Conservation (phyloP, 2,329 filamentous ascomycete species). For the Exophiala bonariae region DNA sequence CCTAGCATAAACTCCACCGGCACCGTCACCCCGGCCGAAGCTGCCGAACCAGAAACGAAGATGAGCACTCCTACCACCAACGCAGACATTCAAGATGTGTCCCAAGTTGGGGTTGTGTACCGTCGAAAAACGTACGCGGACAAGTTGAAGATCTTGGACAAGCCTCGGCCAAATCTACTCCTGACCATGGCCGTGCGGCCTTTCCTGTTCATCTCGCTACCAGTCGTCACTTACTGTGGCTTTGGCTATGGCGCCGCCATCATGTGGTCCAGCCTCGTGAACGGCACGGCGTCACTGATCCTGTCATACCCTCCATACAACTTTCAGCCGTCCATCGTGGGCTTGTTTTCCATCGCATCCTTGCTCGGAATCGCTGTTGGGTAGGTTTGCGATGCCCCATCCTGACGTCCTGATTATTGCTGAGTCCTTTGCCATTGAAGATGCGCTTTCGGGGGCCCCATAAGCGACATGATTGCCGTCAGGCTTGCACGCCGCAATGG, state of each 20-base stretch:
- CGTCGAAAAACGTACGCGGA: conserved; percentile 1
- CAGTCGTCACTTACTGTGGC: conserved; percentile 40
- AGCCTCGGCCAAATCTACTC: neutral
- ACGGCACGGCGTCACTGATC: conserved; percentile 40
- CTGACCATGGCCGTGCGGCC: conserved; percentile 3
- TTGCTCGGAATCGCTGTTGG: neutral
- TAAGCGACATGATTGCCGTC: conserved; percentile 27
- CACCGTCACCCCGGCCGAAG: conserved; percentile 33
- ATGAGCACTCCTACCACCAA: neutral
- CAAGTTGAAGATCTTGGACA: conserved; percentile 9
- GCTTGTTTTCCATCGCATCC: conserved; percentile 33
- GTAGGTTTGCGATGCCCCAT: too few relatives aligned
- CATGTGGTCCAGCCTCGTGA: conserved; percentile 45
- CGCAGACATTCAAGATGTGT: neutral
- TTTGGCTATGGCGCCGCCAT: conserved; percentile 41
- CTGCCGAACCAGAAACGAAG: conserved; percentile 4
- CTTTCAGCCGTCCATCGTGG: conserved; percentile 39
- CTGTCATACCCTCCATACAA: conserved; percentile 35
- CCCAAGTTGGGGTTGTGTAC: too few relatives aligned
- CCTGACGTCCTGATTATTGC: too few relatives aligned
- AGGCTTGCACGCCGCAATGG: conserved; percentile 21
- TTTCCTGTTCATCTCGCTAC: conserved; percentile 30
- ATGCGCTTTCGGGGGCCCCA: conserved; percentile 18
- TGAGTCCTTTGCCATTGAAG: too few relatives aligned
- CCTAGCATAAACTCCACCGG: conserved; percentile 24